Percentiles rank a stretch among this genome's conserved stretches.
Conservation (phyloP, 371 early-diverging fungal species). For the Blastocladiella emersonii region DNA sequence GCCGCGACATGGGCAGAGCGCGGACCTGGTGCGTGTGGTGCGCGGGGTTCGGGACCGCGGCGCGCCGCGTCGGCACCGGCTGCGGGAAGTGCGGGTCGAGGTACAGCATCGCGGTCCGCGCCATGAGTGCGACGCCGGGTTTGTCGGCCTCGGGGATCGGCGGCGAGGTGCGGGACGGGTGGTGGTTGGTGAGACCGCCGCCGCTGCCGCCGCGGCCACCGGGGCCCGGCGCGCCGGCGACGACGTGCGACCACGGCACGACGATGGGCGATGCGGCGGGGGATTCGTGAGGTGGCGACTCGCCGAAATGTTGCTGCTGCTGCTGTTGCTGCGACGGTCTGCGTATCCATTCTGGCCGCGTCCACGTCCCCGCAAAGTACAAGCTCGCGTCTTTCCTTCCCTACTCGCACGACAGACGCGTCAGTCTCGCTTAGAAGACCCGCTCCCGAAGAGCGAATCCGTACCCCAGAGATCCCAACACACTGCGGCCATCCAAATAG, state of each 20-base stretch:
- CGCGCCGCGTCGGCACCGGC: neutral
- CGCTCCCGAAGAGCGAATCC: no score
- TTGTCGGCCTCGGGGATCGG: neutral
- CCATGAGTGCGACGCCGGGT: neutral
- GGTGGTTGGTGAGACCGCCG: no score
- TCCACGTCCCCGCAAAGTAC: neutral
- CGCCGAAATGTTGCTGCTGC: neutral
- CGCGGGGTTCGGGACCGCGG: neutral
- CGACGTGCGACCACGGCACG: no score
- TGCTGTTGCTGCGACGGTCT: neutral
- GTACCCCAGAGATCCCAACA: neutral
- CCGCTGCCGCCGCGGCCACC: no score
- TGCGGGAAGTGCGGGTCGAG: conserved; percentile 2
- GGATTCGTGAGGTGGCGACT: no score
- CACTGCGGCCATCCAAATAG: neutral
- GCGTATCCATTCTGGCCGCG: neutral
- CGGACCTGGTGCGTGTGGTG: neutral
- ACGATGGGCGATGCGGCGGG: no score
- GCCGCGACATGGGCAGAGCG: neutral
- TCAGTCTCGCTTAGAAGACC: neutral
- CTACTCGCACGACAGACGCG: neutral
- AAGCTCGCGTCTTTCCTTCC: neutral
- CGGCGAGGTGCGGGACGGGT: no score
- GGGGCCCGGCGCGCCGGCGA: no score
- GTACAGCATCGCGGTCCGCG: neutral